Percentiles rank a stretch among this genome's conserved stretches.
Evolutionary conservation across 1,284 basidiomycete genomes (phyloP).

Genomic region (Trichosporon sp.): DNA sequence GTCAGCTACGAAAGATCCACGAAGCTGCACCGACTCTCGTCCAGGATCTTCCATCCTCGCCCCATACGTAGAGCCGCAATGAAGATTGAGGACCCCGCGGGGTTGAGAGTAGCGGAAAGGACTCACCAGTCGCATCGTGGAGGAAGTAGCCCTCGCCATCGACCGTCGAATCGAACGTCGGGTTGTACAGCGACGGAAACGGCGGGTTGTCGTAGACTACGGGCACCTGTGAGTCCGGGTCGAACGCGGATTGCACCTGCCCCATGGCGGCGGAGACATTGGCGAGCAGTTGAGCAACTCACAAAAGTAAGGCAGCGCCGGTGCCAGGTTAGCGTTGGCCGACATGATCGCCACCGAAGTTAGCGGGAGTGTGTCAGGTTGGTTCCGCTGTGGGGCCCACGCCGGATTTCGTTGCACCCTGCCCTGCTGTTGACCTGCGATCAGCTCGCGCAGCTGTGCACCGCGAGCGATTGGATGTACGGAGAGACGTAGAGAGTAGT

Average conservation of each 20-base stretch:
- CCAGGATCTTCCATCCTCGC: neutral
- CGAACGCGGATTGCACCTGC: slow-evolving; percentile 32
- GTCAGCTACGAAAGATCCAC: neutral
- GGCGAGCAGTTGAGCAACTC: neutral
- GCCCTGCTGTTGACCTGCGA: too few relatives aligned
- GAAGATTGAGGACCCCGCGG: too few relatives aligned
- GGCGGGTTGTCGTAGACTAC: slow-evolving; percentile 41
- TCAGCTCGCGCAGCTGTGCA: neutral
- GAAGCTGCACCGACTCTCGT: too few relatives aligned
- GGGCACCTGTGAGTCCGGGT: slow-evolving; percentile 29
- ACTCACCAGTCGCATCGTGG: slow-evolving; percentile 49
- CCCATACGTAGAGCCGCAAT: too few relatives aligned
- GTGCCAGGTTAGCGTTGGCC: neutral
- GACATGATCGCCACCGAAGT: neutral
- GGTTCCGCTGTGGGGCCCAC: neutral
- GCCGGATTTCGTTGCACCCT: neutral
- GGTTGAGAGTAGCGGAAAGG: neutral
- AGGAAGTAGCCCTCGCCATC: slow-evolving; percentile 42
- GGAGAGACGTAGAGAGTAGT: neutral
- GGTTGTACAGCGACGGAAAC: slow-evolving; percentile 56
- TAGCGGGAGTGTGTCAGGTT: neutral
- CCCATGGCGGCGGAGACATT: slow-evolving; percentile 25
- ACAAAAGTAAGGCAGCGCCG: neutral
- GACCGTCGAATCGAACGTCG: slow-evolving; percentile 44
- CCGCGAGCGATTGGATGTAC: too few relatives aligned